A percentile compares a stretch with the other conserved stretches of the same genome.
Evolutionary conservation across 2,329 filamentous ascomycete genomes (phyloP).

Genomic region (Metarhizium anisopliae): DNA sequence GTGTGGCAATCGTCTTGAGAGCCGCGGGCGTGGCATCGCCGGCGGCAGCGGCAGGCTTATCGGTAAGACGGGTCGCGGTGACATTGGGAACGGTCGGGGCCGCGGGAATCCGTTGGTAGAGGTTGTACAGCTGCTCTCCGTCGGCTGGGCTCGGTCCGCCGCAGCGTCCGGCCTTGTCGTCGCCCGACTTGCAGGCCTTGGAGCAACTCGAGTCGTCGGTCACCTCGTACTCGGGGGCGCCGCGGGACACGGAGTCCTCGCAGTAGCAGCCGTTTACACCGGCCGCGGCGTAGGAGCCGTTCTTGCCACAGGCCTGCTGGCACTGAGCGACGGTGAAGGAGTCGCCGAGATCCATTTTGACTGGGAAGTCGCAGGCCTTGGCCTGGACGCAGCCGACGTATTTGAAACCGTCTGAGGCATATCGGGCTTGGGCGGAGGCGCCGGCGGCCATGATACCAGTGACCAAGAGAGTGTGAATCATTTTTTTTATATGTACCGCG

Average conservation of each 20-base stretch:
- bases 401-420: slow-evolving; percentile 11
- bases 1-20: background rate
- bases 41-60: background rate
- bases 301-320: slow-evolving; percentile 10
- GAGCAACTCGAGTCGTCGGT: slow-evolving; percentile 15
- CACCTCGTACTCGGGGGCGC: slow-evolving; percentile 5
- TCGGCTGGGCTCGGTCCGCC: slow-evolving; percentile 12
- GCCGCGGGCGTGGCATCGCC: background rate
- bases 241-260: slow-evolving; percentile 4
- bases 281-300: slow-evolving; percentile 13
- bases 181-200: slow-evolving; percentile 10
- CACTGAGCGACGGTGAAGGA: slow-evolving; percentile 14
- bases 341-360: background rate
- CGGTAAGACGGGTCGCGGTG: background rate
- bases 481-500: background rate
- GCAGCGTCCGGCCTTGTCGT: slow-evolving; percentile 13
- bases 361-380: slow-evolving; percentile 1
- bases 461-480: slow-evolving; percentile 10
- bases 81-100: background rate
- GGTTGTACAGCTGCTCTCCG: slow-evolving; percentile 8
- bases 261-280: slow-evolving; percentile 16
- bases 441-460: slow-evolving; percentile 15
- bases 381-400: slow-evolving; percentile 21
- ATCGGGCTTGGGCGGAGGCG: slow-evolving; percentile 12
- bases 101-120: slow-evolving; percentile 3